A percentile compares a stretch with the other conserved stretches of the same genome.
phyloP scores from a whole-genome alignment of 768 basidiomycete species.

The Hortiboletus campestris region DNA sequence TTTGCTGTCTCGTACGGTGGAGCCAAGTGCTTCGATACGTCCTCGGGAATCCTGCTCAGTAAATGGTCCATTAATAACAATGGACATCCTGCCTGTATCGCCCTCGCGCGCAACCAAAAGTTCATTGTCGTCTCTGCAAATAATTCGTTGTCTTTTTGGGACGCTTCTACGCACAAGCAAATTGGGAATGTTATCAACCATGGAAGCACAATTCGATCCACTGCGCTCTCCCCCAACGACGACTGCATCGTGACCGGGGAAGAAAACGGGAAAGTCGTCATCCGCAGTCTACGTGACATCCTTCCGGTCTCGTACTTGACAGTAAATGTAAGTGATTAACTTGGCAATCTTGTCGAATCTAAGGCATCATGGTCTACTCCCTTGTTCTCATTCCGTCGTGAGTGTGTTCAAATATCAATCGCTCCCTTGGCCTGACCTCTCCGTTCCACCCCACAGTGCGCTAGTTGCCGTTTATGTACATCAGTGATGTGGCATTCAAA shows the following conservation, averaged over 20 bases:
- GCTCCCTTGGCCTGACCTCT: background rate
- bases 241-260: background rate
- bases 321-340: background rate
- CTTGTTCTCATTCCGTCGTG: background rate
- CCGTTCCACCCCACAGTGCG: background rate
- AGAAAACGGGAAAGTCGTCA: background rate
- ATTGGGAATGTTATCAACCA: background rate
- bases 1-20: background rate
- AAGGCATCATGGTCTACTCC: background rate
- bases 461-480: background rate
- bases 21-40: background rate
- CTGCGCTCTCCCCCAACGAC: background rate
- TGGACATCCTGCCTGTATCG: background rate
- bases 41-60: background rate
- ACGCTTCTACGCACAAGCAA: background rate
- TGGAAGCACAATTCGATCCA: background rate
- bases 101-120: background rate
- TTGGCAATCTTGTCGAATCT: background rate
- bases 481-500: background rate
- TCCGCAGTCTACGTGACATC: background rate
- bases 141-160: constrained; percentile 1
- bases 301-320: background rate
- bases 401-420: background rate
- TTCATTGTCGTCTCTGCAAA: background rate
- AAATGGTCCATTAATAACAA: background rate